phyloP scores from a whole-genome alignment of 371 early-diverging fungal species.

The Rhizopus arrhizus region DNA sequence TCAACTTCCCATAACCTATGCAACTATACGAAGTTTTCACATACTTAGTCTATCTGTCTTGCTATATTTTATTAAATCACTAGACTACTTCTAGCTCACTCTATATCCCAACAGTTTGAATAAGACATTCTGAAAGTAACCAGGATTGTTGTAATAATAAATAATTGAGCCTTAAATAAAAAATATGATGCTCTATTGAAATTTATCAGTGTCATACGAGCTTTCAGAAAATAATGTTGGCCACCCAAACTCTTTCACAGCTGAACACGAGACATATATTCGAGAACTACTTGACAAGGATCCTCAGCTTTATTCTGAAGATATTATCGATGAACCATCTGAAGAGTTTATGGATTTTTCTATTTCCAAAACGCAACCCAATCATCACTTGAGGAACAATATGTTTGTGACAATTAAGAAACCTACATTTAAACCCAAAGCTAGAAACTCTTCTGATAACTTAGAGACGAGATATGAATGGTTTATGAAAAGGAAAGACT shows the following conservation, averaged over 20 bases:
- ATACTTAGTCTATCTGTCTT: no score
- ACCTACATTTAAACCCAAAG: conserved; percentile 5
- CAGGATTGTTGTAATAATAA: no score
- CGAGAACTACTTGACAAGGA: conserved; percentile 19
- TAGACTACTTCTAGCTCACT: no score
- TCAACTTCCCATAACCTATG: no score
- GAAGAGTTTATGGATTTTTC: conserved; percentile 11
- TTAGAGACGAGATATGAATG: conserved; percentile 21
- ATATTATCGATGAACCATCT: conserved; percentile 9
- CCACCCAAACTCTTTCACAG: conserved; percentile 10
- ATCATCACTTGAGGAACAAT: conserved; percentile 20
- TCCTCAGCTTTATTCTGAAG: conserved; percentile 20
- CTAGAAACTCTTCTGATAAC: conserved; percentile 9
- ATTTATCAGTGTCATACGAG: conserved; percentile 17
- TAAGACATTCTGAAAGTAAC: no score
- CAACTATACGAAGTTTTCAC: no score
- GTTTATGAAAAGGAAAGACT: conserved; percentile 19
- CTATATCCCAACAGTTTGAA: no score
- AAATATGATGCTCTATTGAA: no score
- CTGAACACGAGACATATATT: conserved; percentile 18
- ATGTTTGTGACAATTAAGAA: conserved; percentile 12
- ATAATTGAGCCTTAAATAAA: no score
- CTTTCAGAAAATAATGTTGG: conserved; percentile 14
- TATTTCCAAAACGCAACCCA: conserved; percentile 18
- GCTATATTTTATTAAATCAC: no score